These are phyloP conservation scores for Quillaja saponaria DNA, from an alignment of 306 rosid species.

Conservation along the genomic window DNA sequence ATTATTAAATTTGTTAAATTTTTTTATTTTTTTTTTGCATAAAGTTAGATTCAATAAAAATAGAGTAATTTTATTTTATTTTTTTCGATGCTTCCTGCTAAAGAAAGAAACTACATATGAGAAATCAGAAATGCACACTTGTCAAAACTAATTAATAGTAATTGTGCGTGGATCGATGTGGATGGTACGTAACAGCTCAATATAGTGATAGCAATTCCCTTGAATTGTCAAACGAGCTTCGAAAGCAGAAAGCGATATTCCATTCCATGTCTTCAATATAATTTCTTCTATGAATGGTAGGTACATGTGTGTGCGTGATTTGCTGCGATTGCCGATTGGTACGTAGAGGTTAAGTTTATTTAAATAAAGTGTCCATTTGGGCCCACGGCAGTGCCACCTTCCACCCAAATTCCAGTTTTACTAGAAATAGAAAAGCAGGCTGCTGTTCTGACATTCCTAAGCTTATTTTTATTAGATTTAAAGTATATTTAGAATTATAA, in stretches of 20 bases:
- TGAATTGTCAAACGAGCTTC: slow-evolving; percentile 14
- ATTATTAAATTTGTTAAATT: no score
- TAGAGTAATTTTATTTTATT: slow-evolving; percentile 2
- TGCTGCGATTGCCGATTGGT: slow-evolving; percentile 4
- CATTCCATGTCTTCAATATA: slow-evolving; percentile 11
- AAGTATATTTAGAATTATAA: no score
- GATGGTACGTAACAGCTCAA: slow-evolving; percentile 21
- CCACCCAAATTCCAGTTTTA: no score
- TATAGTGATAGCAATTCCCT: slow-evolving; percentile 38
- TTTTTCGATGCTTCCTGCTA: slow-evolving; percentile 30
- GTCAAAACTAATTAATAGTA: slow-evolving; percentile 20
- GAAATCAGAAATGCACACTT: slow-evolving; percentile 18
- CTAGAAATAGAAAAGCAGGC: no score
- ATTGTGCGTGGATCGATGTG: slow-evolving; percentile 33
- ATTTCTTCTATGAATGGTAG: background rate
- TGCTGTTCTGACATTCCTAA: no score
- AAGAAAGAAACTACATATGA: background rate
- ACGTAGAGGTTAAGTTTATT: background rate
- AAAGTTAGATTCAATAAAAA: no score
- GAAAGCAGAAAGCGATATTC: no score
- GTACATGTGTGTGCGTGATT: slow-evolving; percentile 17
- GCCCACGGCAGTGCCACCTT: no score
- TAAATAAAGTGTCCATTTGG: background rate
- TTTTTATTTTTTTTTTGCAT: no score
- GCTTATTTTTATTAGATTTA: no score